Conservation (phyloP, 371 early-diverging fungal genomes). For the Syncephalastrum contaminatum region DNA sequence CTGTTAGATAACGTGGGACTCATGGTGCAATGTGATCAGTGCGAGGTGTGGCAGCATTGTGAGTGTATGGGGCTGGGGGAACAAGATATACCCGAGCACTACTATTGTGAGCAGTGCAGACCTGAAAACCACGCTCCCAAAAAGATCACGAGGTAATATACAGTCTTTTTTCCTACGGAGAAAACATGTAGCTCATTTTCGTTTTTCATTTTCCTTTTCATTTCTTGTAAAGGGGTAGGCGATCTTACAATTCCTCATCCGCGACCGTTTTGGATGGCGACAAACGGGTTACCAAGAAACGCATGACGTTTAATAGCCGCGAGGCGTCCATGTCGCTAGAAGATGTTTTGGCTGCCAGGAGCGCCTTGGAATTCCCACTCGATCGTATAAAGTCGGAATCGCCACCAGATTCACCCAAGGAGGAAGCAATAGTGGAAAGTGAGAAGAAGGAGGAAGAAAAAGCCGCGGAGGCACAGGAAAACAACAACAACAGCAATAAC, state of each 20-base stretch:
- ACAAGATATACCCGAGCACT: conserved; percentile 78
- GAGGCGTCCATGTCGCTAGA: conserved; percentile 59
- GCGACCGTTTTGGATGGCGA: conserved; percentile 9
- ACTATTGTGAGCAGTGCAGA: conserved; percentile 85
- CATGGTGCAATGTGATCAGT: conserved; percentile 90
- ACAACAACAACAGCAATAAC: conserved; percentile 7
- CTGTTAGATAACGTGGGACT: conserved; percentile 67
- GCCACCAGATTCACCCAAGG: conserved; percentile 14
- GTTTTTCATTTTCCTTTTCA: neutral
- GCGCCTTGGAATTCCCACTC: conserved; percentile 26
- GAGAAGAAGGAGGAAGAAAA: conserved; percentile 14
- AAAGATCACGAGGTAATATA: conserved; percentile 3
- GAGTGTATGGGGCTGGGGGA: conserved; percentile 74
- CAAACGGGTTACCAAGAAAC: conserved; percentile 46
- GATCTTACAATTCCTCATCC: conserved; percentile 16
- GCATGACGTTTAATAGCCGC: conserved; percentile 56
- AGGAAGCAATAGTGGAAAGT: conserved; percentile 9
- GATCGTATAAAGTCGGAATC: conserved; percentile 1
- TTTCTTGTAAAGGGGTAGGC: conserved; percentile 7
- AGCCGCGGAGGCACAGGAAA: conserved; percentile 12
- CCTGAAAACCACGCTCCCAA: conserved; percentile 68
- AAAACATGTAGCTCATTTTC: neutral
- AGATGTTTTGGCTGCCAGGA: conserved; percentile 46
- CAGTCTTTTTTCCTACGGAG: neutral
- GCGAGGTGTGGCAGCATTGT: conserved; percentile 91